These are phyloP conservation scores for Gentiana straminea DNA, from an alignment of 257 asterid genomes.

Conservation along the genomic window DNA sequence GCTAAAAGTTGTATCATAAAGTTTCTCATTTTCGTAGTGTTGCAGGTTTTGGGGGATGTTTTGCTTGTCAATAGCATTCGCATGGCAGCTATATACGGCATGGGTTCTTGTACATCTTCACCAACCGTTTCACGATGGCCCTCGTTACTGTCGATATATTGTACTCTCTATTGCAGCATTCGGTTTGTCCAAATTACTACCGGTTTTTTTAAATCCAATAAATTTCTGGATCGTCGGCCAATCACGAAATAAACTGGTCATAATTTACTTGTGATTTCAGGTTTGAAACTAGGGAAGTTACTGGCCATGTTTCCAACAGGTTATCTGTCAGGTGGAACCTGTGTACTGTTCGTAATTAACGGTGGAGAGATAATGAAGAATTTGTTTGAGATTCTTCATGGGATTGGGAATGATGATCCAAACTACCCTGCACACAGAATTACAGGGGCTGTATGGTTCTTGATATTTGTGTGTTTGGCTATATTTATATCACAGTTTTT, in stretches of 20 bases:
- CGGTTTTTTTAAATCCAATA: no score
- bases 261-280: slow-evolving; percentile 15
- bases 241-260: not conserved
- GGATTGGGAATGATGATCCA: not conserved
- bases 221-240: not conserved
- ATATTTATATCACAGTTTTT: slow-evolving; percentile 50
- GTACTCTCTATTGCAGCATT: slow-evolving; percentile 71
- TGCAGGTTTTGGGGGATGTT: slow-evolving; percentile 74
- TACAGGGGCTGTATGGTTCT: slow-evolving; percentile 57
- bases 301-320: slow-evolving; percentile 64
- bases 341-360: slow-evolving; percentile 69
- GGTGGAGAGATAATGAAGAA: slow-evolving; percentile 71
- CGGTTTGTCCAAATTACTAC: slow-evolving; percentile 25
- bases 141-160: slow-evolving; percentile 76
- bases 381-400: slow-evolving; percentile 43
- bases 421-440: slow-evolving; percentile 19
- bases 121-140: slow-evolving; percentile 43
- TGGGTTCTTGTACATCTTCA: slow-evolving; percentile 81
- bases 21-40: no score
- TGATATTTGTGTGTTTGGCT: slow-evolving; percentile 50
- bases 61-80: slow-evolving; percentile 44
- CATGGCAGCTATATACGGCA: slow-evolving; percentile 75
- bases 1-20: no score
- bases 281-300: slow-evolving; percentile 56
- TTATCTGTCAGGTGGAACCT: slow-evolving; percentile 89